These are phyloP conservation scores for Pythium brachiatum DNA, from an alignment of 352 stramenopile species.

Conservation along the genomic window DNA sequence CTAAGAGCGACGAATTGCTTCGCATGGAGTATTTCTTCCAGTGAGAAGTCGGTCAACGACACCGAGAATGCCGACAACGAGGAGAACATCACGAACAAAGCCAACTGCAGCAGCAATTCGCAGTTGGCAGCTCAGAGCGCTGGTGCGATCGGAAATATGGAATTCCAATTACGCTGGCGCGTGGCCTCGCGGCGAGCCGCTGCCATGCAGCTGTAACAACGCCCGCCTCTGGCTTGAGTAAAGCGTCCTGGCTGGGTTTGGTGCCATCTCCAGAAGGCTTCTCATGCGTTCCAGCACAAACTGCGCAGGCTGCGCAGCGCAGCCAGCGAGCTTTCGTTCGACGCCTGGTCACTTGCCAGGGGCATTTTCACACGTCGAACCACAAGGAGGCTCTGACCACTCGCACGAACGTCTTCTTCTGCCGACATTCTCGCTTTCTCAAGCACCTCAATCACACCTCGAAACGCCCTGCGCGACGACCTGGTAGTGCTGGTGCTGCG, in stretches of 20 bases:
- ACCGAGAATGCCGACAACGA: constrained; percentile 50
- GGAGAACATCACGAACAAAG: constrained; percentile 54
- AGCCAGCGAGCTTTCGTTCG: constrained; percentile 3
- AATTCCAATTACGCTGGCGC: not conserved
- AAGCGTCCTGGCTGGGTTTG: not conserved
- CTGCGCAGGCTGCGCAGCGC: too few relatives aligned
- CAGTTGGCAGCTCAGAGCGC: constrained; percentile 52
- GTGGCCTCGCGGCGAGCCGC: not conserved
- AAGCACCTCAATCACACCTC: not conserved
- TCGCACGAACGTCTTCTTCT: not conserved
- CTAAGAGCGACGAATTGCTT: too few relatives aligned
- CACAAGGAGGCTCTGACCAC: not conserved
- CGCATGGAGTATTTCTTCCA: too few relatives aligned
- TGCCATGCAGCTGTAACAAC: not conserved
- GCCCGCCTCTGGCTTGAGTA: constrained; percentile 2
- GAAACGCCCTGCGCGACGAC: not conserved
- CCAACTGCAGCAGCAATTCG: constrained; percentile 48
- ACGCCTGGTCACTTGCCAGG: not conserved
- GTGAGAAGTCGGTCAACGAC: too few relatives aligned
- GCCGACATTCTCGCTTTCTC: not conserved
- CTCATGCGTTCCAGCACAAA: constrained; percentile 12
- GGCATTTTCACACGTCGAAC: not conserved
- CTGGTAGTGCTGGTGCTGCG: constrained; percentile 15
- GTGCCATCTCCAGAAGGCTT: constrained; percentile 23
- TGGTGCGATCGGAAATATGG: constrained; percentile 30